Percentiles rank a stretch among this genome's conserved stretches.
Conservation (phyloP, 345 rosid genomes). For the Conringia planisiliqua region DNA sequence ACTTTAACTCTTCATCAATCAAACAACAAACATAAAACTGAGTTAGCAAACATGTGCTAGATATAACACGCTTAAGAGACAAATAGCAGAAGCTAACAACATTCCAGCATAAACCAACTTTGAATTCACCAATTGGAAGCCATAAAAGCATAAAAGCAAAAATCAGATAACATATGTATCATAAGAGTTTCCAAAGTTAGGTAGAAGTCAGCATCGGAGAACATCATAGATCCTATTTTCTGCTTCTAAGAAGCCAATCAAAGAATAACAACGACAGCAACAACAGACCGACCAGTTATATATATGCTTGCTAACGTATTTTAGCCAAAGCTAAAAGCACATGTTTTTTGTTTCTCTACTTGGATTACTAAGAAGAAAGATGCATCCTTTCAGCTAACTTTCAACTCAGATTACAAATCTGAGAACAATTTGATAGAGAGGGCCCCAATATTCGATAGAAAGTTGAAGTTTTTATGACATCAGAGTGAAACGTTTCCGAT, state of each 20-base stretch:
- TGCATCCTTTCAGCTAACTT: neutral
- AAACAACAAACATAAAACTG: neutral
- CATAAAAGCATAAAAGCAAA: neutral
- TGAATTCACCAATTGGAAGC: neutral
- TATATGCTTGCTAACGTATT: neutral
- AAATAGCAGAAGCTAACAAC: neutral
- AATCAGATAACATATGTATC: too few relatives aligned
- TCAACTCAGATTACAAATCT: neutral
- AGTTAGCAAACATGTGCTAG: neutral
- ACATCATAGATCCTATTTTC: too few relatives aligned
- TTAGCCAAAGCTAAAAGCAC: neutral
- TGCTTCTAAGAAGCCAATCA: neutral
- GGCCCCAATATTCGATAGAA: neutral
- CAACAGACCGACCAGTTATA: neutral
- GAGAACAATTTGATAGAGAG: neutral
- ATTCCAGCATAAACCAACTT: neutral
- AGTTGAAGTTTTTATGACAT: neutral
- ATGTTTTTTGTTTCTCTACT: neutral
- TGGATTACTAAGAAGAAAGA: neutral
- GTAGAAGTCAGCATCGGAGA: neutral
- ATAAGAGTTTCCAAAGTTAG: neutral
- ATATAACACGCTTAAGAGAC: neutral
- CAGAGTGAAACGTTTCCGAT: neutral
- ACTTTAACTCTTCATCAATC: conserved; percentile 2
- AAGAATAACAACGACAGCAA: neutral